These are phyloP conservation scores for Alternaria consortialis DNA, from an alignment of 2,329 filamentous ascomycete genomes.

Conservation along the genomic window DNA sequence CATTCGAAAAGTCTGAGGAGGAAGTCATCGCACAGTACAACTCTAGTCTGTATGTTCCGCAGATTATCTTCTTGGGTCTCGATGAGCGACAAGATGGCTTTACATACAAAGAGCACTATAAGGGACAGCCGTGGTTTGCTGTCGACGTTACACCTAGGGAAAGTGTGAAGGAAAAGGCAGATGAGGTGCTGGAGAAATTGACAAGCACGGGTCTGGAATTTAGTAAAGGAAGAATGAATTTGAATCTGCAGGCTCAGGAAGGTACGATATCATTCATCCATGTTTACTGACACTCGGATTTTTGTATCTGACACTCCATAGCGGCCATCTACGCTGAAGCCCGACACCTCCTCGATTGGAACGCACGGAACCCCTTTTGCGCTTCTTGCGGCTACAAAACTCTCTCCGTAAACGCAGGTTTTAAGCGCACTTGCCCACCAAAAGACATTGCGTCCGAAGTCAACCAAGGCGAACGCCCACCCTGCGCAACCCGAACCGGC, in stretches of 20 bases:
- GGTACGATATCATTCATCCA: constrained; percentile 57
- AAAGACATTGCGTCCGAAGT: constrained; percentile 66
- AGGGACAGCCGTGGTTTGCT: constrained; percentile 85
- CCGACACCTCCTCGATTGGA: constrained; percentile 91
- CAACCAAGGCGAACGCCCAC: constrained; percentile 62
- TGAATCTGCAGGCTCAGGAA: constrained; percentile 68
- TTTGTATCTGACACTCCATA: constrained; percentile 48
- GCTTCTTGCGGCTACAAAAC: constrained; percentile 86
- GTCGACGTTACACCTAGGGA: constrained; percentile 83
- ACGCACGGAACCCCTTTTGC: constrained; percentile 90
- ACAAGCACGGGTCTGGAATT: constrained; percentile 72
- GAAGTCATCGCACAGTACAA: constrained; percentile 78
- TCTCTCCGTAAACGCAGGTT: constrained; percentile 78
- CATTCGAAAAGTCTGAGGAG: constrained; percentile 76
- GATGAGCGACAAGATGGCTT: constrained; percentile 71
- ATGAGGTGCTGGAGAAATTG: constrained; percentile 66
- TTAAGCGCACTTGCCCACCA: constrained; percentile 81
- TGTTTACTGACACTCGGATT: neutral
- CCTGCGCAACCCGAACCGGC: constrained; percentile 83
- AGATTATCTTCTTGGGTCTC: constrained; percentile 85
- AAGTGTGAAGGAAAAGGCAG: constrained; percentile 68
- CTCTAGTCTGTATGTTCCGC: constrained; percentile 71
- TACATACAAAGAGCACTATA: constrained; percentile 72
- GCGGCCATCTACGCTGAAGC: constrained; percentile 92
- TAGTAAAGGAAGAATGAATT: constrained; percentile 70